Percentiles rank a stretch among this genome's conserved stretches.
phyloP scores from a whole-genome alignment of 23 red algal genomes.

The Gracilariopsis chorda region DNA sequence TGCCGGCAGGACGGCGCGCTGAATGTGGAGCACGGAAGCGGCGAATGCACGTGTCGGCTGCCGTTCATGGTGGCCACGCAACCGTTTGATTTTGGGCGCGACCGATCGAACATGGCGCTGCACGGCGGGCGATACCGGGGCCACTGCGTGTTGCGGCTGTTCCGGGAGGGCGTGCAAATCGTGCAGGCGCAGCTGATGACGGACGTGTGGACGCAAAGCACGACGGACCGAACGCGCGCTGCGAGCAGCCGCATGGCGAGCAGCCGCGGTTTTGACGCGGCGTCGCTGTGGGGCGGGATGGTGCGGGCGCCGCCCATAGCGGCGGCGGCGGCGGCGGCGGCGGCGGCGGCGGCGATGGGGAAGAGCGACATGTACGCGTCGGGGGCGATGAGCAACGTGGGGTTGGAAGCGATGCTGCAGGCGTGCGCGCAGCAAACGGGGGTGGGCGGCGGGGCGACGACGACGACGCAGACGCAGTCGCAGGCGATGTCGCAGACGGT shows the following conservation, averaged over 20 bases:
- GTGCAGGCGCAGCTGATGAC: conserved; percentile 11
- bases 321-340: not conserved
- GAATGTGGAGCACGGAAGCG: not conserved
- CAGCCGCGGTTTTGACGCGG: not conserved
- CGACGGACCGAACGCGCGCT: not conserved
- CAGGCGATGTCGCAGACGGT: not conserved
- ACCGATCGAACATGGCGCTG: conserved; percentile 45
- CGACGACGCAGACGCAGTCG: not conserved
- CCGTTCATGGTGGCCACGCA: conserved; percentile 33
- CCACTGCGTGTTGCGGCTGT: conserved; percentile 23
- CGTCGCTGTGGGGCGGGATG: not conserved
- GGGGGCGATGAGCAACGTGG: not conserved
- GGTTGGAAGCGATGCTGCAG: not conserved
- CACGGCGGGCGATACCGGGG: conserved; percentile 39
- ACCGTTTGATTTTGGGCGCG: conserved; percentile 43
- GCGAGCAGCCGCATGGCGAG: not conserved
- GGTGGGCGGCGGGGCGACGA: not conserved
- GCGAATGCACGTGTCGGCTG: conserved; percentile 32
- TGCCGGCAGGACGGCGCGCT: not conserved
- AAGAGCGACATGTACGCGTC: not conserved
- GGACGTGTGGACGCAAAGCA: conserved; percentile 22
- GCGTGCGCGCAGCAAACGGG: not conserved
- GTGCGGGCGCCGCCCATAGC: not conserved
- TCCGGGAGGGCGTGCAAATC: not conserved
- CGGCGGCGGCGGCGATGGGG: not conserved